Percentiles rank a stretch among this genome's conserved stretches.
phyloP scores from a whole-genome alignment of 208 protist genomes.

The Tritrichomonas musculus region DNA sequence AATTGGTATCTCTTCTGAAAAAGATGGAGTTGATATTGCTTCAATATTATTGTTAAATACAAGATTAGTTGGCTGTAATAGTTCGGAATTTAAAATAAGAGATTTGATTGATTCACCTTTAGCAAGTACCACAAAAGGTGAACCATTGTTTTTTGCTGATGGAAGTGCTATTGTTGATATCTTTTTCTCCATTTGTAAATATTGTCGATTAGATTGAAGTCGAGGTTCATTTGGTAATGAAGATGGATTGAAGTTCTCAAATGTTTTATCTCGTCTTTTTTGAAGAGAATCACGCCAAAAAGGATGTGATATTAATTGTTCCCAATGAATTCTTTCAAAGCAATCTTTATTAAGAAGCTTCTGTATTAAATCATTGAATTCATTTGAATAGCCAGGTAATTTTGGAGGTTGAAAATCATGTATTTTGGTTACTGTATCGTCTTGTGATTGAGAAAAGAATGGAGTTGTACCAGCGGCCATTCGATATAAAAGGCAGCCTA shows the following conservation, averaged over 20 bases:
- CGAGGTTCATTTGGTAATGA: not conserved
- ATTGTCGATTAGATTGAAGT: not conserved
- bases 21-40: not conserved
- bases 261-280: not conserved
- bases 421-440: not conserved
- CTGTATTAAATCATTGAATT: constrained; percentile 6
- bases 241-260: not conserved
- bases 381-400: not conserved
- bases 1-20: not conserved
- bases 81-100: not conserved
- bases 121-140: not conserved
- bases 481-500: not conserved
- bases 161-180: not conserved
- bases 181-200: not conserved
- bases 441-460: not conserved
- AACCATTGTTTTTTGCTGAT: no score
- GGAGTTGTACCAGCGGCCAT: not conserved
- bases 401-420: not conserved
- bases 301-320: not conserved
- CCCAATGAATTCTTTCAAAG: not conserved
- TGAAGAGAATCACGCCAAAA: not conserved
- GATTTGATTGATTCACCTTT: not conserved
- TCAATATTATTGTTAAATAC: not conserved
- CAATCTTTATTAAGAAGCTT: not conserved
- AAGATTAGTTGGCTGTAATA: not conserved